Base-by-base conservation (phyloP, 805 yeast genomes). In the Torulaspora delbrueckii region DNA sequence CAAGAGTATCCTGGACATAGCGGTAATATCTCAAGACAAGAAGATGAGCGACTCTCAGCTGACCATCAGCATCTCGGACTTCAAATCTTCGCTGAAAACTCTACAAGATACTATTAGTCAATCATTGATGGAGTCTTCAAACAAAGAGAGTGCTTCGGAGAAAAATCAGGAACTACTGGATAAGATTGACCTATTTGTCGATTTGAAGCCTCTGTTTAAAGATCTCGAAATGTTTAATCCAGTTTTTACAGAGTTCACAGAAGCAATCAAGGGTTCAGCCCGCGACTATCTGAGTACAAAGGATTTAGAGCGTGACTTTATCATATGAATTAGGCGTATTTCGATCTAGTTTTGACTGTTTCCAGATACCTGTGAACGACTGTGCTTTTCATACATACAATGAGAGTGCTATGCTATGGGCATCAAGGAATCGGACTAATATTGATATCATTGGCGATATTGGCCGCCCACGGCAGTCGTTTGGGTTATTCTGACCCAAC, bases 201-300 rank as follows among this genome's bases (percentile, higher is more conserved):
- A 70, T 4, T 55, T 82, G 42, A 63, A 69, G 38, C 81, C 82
- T 0, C 62, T 81, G 13, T 82, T 84, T 56, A 72, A 73, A 52
- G 75, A 74, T 14, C 59, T 83, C 38, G 64, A 72, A 2, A 69
- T 71, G 24, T 84, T 81, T 58, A 69, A 76, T 43, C 67, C 75
- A 0, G 58, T 67, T 1, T 84, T 79, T 55, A 59, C 67, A n/a
- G 70, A 66, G 18, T 82, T 81, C 58, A 70, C 72, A 1, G 63
- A 63, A n/a, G 67, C 63, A 18, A 58, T 81, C 8, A 65, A 66
- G 36, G 54, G 47, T 7, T 70, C 69, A 54, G 68, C 64, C 43
- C 69, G 66, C 38, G 47, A 49, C 8, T 69, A 69, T 45, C 40
- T 69, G 18, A 43, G 57, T n/a, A 50, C 51, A 1, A 68, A 68